These are phyloP conservation scores for Boletales sp. DNA, from an alignment of 768 basidiomycete species.

Conservation along the genomic window DNA sequence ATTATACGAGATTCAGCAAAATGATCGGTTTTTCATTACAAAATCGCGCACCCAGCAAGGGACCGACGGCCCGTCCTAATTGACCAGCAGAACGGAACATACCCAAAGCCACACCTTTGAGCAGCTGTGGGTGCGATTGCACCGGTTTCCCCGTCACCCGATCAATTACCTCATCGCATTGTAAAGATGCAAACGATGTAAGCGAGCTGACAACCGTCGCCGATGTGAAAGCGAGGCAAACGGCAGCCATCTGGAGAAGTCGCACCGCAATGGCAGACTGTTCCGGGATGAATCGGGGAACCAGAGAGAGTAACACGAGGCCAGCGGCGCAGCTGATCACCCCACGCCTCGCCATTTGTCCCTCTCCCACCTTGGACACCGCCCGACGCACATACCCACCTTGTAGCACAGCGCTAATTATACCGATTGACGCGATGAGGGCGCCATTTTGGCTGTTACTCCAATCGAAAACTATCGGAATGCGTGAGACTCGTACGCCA, in stretches of 20 bases:
- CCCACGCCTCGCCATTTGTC: constrained; percentile 79
- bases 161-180: constrained; percentile 76
- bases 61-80: constrained; percentile 89
- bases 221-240: constrained; percentile 88
- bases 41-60: constrained; percentile 66
- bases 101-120: constrained; percentile 83
- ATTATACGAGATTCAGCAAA: constrained; percentile 9
- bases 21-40: neutral
- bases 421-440: constrained; percentile 83
- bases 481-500: neutral
- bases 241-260: constrained; percentile 65
- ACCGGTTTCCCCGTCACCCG: constrained; percentile 52
- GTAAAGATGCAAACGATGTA: constrained; percentile 86
- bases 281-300: constrained; percentile 54
- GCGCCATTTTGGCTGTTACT: constrained; percentile 84
- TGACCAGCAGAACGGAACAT: constrained; percentile 91
- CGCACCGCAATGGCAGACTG: constrained; percentile 44
- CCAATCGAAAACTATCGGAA: constrained; percentile 76
- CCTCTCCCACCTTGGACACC: constrained; percentile 72
- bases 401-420: constrained; percentile 86
- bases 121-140: constrained; percentile 61
- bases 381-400: constrained; percentile 91
- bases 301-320: constrained; percentile 65
- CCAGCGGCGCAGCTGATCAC: constrained; percentile 68
- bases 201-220: constrained; percentile 94